These are phyloP conservation scores for Ogataea nonfermentans DNA, from an alignment of 805 yeast genomes.

Conservation along the genomic window DNA sequence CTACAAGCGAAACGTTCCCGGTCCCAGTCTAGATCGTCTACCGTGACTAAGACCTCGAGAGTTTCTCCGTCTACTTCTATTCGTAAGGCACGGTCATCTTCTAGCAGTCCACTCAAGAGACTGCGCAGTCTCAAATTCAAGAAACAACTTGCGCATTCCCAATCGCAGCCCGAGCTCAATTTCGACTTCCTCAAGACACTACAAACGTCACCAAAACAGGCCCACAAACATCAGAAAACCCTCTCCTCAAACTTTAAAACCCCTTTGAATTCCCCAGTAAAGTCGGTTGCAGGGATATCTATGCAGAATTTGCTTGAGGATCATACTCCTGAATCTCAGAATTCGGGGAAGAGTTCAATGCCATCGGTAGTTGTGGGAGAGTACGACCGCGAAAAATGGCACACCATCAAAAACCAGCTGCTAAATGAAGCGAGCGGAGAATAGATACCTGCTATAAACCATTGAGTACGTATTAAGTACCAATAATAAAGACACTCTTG, in stretches of 20 bases:
- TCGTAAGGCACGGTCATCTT: conserved; percentile 16
- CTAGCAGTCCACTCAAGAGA: conserved; percentile 30
- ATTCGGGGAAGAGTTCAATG: conserved; percentile 36
- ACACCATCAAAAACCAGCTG: conserved; percentile 40
- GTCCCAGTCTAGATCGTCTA: conserved; percentile 16
- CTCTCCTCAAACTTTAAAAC: conserved; percentile 20
- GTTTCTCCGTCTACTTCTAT: conserved; percentile 3
- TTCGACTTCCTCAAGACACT: conserved; percentile 28
- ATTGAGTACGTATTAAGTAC: too few relatives aligned
- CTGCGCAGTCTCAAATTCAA: conserved; percentile 26
- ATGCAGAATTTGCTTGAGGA: conserved; percentile 1
- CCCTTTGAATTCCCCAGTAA: conserved; percentile 15
- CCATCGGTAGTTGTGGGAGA: conserved; percentile 63
- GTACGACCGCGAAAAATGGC: conserved; percentile 67
- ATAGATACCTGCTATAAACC: too few relatives aligned
- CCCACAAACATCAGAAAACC: conserved; percentile 17
- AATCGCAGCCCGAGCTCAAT: conserved; percentile 27
- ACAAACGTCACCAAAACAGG: conserved; percentile 29
- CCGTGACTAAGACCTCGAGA: conserved; percentile 9
- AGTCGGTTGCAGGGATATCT: conserved; percentile 1
- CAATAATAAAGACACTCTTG: too few relatives aligned
- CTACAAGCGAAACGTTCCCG: conserved; percentile 4
- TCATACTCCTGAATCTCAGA: conserved; percentile 22
- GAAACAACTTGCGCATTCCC: conserved; percentile 16
- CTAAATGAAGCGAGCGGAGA: conserved; percentile 4